A percentile compares a stretch with the other conserved stretches of the same genome.
These are phyloP conservation scores for Paecilomyces niveus DNA, from an alignment of 2,329 filamentous ascomycete species.

Conservation along the genomic window DNA sequence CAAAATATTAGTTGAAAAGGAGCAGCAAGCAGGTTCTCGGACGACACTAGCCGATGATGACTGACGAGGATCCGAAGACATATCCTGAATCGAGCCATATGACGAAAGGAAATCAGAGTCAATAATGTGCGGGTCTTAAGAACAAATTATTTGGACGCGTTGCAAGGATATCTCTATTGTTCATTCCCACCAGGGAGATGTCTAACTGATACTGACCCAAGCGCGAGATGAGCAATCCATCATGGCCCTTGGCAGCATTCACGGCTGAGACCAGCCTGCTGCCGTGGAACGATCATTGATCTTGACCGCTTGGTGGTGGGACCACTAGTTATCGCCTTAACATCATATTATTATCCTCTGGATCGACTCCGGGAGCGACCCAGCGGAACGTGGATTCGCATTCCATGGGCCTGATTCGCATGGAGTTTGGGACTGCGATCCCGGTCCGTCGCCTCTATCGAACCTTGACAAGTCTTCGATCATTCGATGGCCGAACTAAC, in stretches of 20 bases:
- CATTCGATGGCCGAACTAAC: neutral
- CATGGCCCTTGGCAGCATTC: neutral
- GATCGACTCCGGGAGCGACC: neutral
- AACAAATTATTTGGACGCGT: neutral
- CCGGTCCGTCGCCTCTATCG: neutral
- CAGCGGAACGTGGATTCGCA: neutral
- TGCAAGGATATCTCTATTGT: neutral
- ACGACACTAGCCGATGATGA: neutral
- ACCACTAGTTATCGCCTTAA: neutral
- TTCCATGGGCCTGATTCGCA: neutral
- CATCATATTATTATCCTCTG: neutral
- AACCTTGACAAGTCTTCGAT: neutral
- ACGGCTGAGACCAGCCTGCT: neutral
- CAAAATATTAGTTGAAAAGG: neutral
- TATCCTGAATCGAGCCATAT: neutral
- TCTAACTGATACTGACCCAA: neutral
- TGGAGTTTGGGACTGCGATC: neutral
- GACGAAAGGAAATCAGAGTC: slow-evolving; percentile 1
- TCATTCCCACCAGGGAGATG: neutral
- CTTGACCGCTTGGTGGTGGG: neutral
- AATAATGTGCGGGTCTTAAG: neutral
- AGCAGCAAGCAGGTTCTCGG: neutral
- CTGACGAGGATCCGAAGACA: neutral
- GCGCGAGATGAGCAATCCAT: neutral
- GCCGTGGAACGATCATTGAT: neutral